Percentiles rank a stretch among this genome's conserved stretches.
Evolutionary conservation across 805 yeast species (phyloP).

Genomic region (Pichia heedii): DNA sequence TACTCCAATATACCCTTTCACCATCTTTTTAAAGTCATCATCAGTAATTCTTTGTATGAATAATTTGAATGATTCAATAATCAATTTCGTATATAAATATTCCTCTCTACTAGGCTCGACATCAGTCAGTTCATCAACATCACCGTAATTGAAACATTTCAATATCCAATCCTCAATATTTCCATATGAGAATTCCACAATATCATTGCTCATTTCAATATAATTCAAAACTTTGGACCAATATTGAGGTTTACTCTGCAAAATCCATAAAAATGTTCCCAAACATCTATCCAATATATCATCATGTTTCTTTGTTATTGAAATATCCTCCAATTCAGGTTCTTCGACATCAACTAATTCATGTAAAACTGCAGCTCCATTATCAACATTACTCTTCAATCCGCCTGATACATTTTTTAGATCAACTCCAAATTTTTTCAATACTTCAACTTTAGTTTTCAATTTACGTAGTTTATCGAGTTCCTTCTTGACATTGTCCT

Average conservation of each 20-base stretch:
- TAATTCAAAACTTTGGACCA: slow-evolving; percentile 44
- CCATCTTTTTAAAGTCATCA: slow-evolving; percentile 18
- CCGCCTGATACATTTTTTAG: slow-evolving; percentile 53
- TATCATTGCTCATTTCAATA: slow-evolving; percentile 17
- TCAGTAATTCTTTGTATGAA: slow-evolving; percentile 27
- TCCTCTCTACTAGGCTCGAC: slow-evolving; percentile 57
- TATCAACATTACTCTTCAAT: slow-evolving; percentile 7
- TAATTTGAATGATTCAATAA: slow-evolving; percentile 37
- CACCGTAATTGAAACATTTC: slow-evolving; percentile 24
- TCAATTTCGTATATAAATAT: slow-evolving; percentile 49
- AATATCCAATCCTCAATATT: slow-evolving; percentile 30
- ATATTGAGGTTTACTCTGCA: slow-evolving; percentile 78
- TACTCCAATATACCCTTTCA: slow-evolving; percentile 18
- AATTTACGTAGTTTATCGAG: slow-evolving; percentile 69
- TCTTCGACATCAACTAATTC: slow-evolving; percentile 5
- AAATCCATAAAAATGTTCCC: slow-evolving; percentile 68
- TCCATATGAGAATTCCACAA: slow-evolving; percentile 15
- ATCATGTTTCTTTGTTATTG: not conserved
- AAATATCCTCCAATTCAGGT: not conserved
- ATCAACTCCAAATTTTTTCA: slow-evolving; percentile 72
- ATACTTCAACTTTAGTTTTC: slow-evolving; percentile 66
- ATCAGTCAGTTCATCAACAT: slow-evolving; percentile 9
- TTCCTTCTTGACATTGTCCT: slow-evolving; percentile 59
- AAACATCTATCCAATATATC: slow-evolving; percentile 45
- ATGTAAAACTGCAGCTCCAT: slow-evolving; percentile 2